Base-by-base conservation (phyloP, 768 basidiomycete species). In the Pleurotus tuoliensis region DNA sequence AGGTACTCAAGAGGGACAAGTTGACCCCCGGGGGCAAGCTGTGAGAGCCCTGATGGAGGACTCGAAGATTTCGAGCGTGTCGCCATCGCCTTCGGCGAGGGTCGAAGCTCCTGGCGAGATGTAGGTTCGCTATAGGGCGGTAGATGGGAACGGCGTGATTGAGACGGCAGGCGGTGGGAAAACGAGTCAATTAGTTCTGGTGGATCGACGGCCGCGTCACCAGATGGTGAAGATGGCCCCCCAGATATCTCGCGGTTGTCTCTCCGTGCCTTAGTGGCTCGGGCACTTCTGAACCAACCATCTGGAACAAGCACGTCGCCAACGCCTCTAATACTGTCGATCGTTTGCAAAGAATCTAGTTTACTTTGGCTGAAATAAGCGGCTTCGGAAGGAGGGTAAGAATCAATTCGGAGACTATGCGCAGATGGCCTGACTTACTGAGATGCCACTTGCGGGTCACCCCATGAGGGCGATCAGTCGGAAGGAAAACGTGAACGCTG, bases 311-410 rank as follows among this genome's bases (percentile, higher is more conserved):
- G 68, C 16, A 85, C 71, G 67, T 87, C 82, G 41, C 84, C 83
- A 58, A 91, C 76, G 49, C 81, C 82, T 22, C 76, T 82, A 63
- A 92, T 80, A 49, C 76, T 80, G 67, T 90, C 88, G 49, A 92
- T 82, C 38, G 87, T 90, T 60, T 79, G 76, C 41, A 92, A 81
- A 55, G 77, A 77, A 66, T 89, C 86, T 58, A 92, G 73, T 56
- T 80, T 87, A 64, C 83, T 83, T 64, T 89, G 89, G 62, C 87
- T 90, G 69, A 90, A 92, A 76, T 92, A 92, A 47, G 90, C 90
- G 58, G 90, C 90, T 92, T 65, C 37, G 56, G 47, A 60, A 43
- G 50, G 69, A 43, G 50, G 69, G 64, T 73, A 69, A 70, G 66
- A 67, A 25, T 25, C 61, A 61, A 47, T 40, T 34, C 45, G 55